A percentile compares a stretch with the other conserved stretches of the same genome.
These are phyloP conservation scores for Daedaleopsis nitida DNA, from an alignment of 768 basidiomycete genomes.

Conservation along the genomic window DNA sequence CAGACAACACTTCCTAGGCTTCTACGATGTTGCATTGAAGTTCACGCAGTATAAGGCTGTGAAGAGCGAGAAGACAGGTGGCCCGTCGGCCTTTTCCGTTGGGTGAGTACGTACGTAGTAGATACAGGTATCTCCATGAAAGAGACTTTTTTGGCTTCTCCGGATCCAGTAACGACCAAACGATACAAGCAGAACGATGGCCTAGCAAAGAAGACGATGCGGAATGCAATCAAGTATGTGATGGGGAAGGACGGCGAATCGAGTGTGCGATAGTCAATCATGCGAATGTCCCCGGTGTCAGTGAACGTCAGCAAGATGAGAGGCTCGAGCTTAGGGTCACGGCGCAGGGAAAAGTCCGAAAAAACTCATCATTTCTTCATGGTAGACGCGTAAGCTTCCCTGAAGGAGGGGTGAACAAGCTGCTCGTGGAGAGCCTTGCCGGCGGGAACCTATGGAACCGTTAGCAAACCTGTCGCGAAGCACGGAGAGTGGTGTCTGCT, in stretches of 20 bases:
- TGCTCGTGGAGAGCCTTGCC: constrained; percentile 95
- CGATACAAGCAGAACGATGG: not conserved
- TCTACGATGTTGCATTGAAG: not conserved
- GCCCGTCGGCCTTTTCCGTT: not conserved
- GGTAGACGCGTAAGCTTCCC: constrained; percentile 25
- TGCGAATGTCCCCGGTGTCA: not conserved
- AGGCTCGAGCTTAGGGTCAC: too few species aligned
- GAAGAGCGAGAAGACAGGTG: not conserved
- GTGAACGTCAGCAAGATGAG: not conserved
- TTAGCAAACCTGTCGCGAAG: constrained; percentile 12
- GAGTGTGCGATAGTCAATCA: not conserved
- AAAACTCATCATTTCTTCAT: constrained; percentile 19
- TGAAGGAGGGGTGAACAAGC: constrained; percentile 57
- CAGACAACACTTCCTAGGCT: not conserved
- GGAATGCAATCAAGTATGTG: not conserved
- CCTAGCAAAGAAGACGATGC: not conserved
- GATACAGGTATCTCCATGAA: constrained; percentile 9
- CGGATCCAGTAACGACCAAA: constrained; percentile 13
- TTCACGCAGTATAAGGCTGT: not conserved
- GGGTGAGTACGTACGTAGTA: constrained; percentile 8
- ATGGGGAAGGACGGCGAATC: not conserved
- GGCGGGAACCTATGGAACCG: constrained; percentile 66
- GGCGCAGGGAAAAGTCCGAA: too few species aligned
- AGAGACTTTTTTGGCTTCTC: constrained; percentile 13
- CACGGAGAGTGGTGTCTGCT: constrained; percentile 24